Evolutionary conservation across 2,329 filamentous ascomycete genomes (phyloP).

Genomic region (Clarireedia paspali): DNA sequence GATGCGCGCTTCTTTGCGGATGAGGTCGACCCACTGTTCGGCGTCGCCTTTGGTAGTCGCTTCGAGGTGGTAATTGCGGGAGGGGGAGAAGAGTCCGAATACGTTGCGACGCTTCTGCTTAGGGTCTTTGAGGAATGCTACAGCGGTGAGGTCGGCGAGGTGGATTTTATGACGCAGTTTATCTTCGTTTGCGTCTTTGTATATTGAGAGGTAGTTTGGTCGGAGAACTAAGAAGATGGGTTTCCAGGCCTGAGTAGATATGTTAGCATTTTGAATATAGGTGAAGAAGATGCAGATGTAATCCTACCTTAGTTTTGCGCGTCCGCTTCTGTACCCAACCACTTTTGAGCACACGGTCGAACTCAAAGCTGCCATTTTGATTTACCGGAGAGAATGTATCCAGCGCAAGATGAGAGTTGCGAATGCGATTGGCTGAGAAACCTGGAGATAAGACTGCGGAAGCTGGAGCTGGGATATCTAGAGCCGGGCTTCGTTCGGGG

Average conservation of each 20-base stretch:
- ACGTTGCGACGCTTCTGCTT: constrained; percentile 82
- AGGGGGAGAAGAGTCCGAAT: constrained; percentile 87
- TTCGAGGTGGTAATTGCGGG: constrained; percentile 86
- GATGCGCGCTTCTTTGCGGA: constrained; percentile 71
- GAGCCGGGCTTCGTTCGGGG: constrained; percentile 15
- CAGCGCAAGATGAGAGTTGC: constrained; percentile 40
- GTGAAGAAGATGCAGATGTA: not conserved
- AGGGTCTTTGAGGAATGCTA: constrained; percentile 79
- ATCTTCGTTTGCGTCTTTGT: constrained; percentile 85
- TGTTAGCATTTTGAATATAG: not conserved
- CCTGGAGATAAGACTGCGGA: constrained; percentile 15
- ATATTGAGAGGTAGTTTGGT: constrained; percentile 83
- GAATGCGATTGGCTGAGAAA: constrained; percentile 21
- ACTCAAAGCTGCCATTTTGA: constrained; percentile 91
- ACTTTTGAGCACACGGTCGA: constrained; percentile 86
- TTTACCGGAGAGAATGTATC: constrained; percentile 79
- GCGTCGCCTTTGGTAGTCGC: constrained; percentile 66
- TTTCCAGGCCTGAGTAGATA: constrained; percentile 68
- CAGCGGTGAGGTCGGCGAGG: constrained; percentile 83
- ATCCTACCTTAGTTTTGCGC: constrained; percentile 77
- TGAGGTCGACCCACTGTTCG: constrained; percentile 77
- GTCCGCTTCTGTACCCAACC: constrained; percentile 83
- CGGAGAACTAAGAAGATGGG: constrained; percentile 81
- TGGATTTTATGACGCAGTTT: constrained; percentile 83
- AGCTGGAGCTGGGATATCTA: constrained; percentile 19